Percentiles rank a stretch among this genome's conserved stretches.
phyloP scores from a whole-genome alignment of 257 asterid genomes.

The Nicotiana knightiana region DNA sequence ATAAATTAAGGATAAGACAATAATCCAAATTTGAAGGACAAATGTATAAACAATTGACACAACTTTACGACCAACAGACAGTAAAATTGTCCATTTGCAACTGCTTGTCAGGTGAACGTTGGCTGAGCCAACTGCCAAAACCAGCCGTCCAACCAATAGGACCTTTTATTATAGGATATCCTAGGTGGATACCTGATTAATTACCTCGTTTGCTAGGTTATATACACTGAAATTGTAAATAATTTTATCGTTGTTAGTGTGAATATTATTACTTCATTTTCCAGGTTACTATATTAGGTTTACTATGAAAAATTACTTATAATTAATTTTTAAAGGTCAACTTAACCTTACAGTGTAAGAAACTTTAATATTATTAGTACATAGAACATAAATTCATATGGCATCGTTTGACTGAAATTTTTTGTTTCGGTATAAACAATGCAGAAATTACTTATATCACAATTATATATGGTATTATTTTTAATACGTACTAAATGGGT shows the following conservation, averaged over 20 bases:
- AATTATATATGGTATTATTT: too few species aligned
- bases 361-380: background rate
- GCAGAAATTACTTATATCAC: too few species aligned
- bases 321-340: background rate
- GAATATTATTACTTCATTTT: background rate
- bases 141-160: conserved; percentile 12
- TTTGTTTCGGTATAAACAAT: too few species aligned
- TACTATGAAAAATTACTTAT: background rate
- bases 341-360: background rate
- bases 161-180: background rate
- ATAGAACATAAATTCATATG: too few species aligned
- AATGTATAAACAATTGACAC: background rate
- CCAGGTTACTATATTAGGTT: background rate
- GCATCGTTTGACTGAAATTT: too few species aligned
- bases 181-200: background rate
- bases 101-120: conserved; percentile 7
- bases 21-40: background rate
- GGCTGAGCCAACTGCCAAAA: conserved; percentile 3
- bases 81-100: conserved; percentile 5
- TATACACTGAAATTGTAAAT: background rate
- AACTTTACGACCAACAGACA: background rate
- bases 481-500: too few species aligned
- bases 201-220: background rate
- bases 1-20: background rate
- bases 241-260: too few species aligned